Conservation (phyloP, 1,139 yeast species). For the Geotrichum fermentans region DNA sequence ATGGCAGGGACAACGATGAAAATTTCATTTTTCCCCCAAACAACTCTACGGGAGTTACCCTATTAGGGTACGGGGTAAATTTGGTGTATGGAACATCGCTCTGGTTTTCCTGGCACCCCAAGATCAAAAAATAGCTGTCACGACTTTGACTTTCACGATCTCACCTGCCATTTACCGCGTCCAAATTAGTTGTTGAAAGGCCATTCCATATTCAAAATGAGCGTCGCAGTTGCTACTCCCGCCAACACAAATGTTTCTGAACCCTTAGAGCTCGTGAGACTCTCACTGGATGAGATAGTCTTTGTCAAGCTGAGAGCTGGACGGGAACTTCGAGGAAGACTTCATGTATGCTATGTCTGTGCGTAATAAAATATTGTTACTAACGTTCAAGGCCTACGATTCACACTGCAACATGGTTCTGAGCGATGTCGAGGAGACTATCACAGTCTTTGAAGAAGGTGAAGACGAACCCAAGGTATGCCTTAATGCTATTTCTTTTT, state of each 20-base stretch:
- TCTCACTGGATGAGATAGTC: constrained; percentile 81
- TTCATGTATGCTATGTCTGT: constrained; percentile 51
- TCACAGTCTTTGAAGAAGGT: constrained; percentile 51
- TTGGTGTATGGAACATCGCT: background rate
- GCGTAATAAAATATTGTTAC: background rate
- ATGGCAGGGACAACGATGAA: background rate
- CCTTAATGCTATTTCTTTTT: constrained; percentile 1
- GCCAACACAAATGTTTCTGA: constrained; percentile 39
- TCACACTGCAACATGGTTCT: constrained; percentile 94
- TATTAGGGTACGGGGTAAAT: constrained; percentile 7
- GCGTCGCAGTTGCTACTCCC: constrained; percentile 11
- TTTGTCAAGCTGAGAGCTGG: constrained; percentile 94
- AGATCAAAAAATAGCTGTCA: too few relatives aligned
- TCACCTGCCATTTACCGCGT: too few relatives aligned
- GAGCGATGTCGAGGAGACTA: constrained; percentile 86
- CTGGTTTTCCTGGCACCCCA: background rate
- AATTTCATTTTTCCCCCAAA: background rate
- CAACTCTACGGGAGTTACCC: background rate
- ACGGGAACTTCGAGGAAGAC: constrained; percentile 81
- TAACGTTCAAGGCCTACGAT: constrained; percentile 61
- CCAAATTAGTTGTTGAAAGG: too few relatives aligned
- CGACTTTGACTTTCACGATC: too few relatives aligned
- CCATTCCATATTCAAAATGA: too few relatives aligned
- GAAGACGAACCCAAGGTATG: constrained; percentile 42
- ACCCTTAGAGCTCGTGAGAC: constrained; percentile 84